Evolutionary conservation across 331 rosid genomes (phyloP), one percentile per base, ranked within the genome.

Genomic region (Acacia concinna): DNA sequence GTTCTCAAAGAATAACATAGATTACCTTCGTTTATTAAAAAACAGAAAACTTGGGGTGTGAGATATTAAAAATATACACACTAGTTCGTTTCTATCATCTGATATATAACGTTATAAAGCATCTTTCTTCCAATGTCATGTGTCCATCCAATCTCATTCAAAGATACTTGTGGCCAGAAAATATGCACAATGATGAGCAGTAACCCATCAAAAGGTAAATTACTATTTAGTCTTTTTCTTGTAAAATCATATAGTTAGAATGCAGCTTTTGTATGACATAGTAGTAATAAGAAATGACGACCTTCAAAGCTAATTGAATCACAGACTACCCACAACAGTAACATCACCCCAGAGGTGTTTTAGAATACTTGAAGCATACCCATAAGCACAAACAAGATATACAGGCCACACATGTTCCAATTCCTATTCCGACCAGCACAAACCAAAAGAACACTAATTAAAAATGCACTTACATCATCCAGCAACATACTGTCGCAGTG

Each of bases 401-500:
- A 76, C 46, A 72, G 30, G 23, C 37, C 41, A 52, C 73, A 21
- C 17, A 65, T 71, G 77, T 35, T 77, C 15, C 63, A 72, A 40
- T 81, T 84, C 66, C 80, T 44, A 70, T 71, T 31, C 31, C 17
- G 30, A 54, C 10, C 35, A 4, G 51, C 23, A 56, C 13, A 64
- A 70, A 84, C 57, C 27, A 71, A 66, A 63, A 25, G 13, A 67
- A 51, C 46, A 71, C 60, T 51, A 67, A 5, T 51, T 47, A 34
- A 81, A 78, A 23, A 43, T 49, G 35, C 10, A 88, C 94, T 85
- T 85, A 93, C 97, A 93, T 93, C 93, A 93, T 88, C 97, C 97
- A 93, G 81, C 94, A 87, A 80, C 97, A 90, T 74, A 88, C 81
- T 20, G 92, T 92, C 54, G 97, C 97, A 67, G 97, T 93, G 83